Percentiles rank a stretch among this genome's conserved stretches.
Evolutionary conservation across 2,329 filamentous ascomycete genomes (phyloP).

Genomic region (Pyricularia grisea): DNA sequence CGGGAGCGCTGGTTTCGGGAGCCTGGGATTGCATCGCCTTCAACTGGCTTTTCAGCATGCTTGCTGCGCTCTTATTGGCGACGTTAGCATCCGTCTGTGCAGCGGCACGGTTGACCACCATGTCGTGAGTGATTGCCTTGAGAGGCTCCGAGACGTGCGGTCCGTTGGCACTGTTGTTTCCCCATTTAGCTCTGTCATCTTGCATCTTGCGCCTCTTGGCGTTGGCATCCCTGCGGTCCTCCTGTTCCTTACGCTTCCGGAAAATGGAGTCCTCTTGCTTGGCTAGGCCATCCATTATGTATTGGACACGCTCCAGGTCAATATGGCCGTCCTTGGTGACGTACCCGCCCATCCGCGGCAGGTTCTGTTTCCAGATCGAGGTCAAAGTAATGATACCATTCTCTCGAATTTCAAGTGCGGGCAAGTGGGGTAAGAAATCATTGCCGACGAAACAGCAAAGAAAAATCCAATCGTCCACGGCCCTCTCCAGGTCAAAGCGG

Average conservation of each 20-base stretch:
- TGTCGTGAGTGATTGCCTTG: conserved; percentile 68
- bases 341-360: conserved; percentile 88
- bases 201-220: conserved; percentile 71
- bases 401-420: conserved; percentile 94
- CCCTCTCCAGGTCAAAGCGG: conserved; percentile 85
- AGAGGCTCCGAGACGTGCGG: conserved; percentile 17
- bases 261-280: conserved; percentile 95
- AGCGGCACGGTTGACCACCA: conserved; percentile 68
- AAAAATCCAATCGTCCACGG: conserved; percentile 96
- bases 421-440: conserved; percentile 93
- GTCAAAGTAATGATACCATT: conserved; percentile 95
- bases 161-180: conserved; percentile 3
- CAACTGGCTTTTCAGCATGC: conserved; percentile 73
- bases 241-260: conserved; percentile 72
- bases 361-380: conserved; percentile 92
- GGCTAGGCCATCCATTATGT: conserved; percentile 79
- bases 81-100: conserved; percentile 52
- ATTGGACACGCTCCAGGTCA: conserved; percentile 75
- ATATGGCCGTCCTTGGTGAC: conserved; percentile 92
- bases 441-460: conserved; percentile 99
- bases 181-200: conserved; percentile 29
- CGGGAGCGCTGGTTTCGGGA: conserved; percentile 8
- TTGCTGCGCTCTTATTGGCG: conserved; percentile 92
- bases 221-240: conserved; percentile 73
- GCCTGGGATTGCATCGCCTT: conserved; percentile 33